These are phyloP conservation scores for Achaetomiella virescens DNA, from an alignment of 495 filamentous ascomycete species.

Conservation along the genomic window DNA sequence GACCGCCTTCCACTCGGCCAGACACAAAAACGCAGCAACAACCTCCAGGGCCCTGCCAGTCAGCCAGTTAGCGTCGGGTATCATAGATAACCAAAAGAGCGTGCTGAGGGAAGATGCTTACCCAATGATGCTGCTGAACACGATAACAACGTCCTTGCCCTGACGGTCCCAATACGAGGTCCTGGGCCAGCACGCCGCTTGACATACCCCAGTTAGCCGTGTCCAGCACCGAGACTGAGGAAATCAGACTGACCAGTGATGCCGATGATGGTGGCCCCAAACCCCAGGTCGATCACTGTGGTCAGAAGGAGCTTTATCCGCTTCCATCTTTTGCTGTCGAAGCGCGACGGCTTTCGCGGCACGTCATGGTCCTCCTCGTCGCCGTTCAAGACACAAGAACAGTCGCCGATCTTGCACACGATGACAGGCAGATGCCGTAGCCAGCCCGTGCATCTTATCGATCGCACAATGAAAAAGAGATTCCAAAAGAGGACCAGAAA, in stretches of 20 bases:
- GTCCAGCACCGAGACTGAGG: no score
- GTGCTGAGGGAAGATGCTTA: neutral
- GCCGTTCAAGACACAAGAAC: neutral
- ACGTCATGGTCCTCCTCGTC: neutral
- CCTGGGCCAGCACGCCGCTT: neutral
- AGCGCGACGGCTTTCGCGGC: neutral
- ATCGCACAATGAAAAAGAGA: neutral
- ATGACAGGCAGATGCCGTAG: conserved; percentile 1
- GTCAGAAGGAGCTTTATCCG: neutral
- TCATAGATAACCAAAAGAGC: neutral
- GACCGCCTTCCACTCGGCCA: neutral
- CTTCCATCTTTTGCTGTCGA: neutral
- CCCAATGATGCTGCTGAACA: neutral
- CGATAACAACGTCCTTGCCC: neutral
- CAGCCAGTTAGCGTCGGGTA: neutral
- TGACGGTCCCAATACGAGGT: neutral
- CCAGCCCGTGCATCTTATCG: neutral
- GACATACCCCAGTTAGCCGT: neutral
- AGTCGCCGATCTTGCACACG: conserved; percentile 10
- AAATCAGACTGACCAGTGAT: neutral
- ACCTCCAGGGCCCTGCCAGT: neutral
- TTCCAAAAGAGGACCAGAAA: conserved; percentile 10
- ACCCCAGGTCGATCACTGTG: conserved; percentile 1
- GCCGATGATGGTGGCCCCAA: conserved; percentile 6
- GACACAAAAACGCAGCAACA: neutral